Conservation (phyloP, 257 asterid genomes). For the Nicotiana benthamiana region DNA sequence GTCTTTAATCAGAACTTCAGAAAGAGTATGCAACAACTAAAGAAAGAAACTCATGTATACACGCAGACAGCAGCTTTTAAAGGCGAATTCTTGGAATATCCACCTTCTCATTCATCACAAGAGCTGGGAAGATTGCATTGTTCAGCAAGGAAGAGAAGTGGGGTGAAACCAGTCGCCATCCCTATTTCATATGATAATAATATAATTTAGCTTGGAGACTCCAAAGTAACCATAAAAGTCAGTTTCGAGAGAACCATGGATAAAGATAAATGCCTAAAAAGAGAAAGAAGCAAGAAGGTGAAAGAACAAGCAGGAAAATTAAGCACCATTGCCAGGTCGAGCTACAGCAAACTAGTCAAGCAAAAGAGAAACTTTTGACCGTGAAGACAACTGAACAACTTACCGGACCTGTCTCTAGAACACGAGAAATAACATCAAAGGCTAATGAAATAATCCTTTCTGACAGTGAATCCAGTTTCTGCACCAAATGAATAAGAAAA, state of each 20-base stretch:
- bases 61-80: not conserved
- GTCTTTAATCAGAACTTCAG: constrained; percentile 4
- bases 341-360: not conserved
- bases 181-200: constrained; percentile 17
- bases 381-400: constrained; percentile 11
- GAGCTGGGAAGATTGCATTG: constrained; percentile 31
- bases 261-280: not conserved
- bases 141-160: constrained; percentile 31
- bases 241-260: not conserved
- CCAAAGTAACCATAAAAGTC: not conserved
- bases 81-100: not conserved
- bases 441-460: constrained; percentile 33
- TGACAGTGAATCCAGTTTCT: constrained; percentile 28
- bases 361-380: not conserved
- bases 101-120: constrained; percentile 38
- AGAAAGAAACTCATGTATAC: not conserved
- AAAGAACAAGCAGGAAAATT: not conserved
- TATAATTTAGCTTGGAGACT: not conserved
- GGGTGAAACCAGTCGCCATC: constrained; percentile 38
- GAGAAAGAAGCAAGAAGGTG: not conserved
- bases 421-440: constrained; percentile 31
- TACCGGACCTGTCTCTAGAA: constrained; percentile 41
- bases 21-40: not conserved
- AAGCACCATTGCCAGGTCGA: not conserved
- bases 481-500: constrained; percentile 3